Conservation (phyloP, 768 basidiomycete genomes). For the Leccinum barrowsii region DNA sequence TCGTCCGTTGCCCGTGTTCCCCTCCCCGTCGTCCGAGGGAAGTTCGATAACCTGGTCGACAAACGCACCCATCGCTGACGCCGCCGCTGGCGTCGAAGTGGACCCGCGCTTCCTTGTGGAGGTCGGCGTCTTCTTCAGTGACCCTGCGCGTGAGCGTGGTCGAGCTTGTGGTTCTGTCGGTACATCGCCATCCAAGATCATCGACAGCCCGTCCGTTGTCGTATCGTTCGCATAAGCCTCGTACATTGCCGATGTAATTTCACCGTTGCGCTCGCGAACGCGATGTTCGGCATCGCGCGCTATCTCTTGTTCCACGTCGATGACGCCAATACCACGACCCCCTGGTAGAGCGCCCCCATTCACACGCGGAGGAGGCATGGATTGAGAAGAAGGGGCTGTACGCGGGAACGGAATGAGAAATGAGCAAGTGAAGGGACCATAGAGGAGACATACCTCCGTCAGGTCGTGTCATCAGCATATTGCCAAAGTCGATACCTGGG, state of each 20-base stretch:
- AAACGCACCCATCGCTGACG: constrained; percentile 10
- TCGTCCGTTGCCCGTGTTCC: background rate
- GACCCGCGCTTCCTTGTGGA: background rate
- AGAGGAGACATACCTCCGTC: constrained; percentile 13
- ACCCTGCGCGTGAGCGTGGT: constrained; percentile 6
- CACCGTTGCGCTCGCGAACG: background rate
- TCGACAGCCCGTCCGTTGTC: constrained; percentile 1
- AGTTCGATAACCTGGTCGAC: constrained; percentile 24
- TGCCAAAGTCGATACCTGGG: constrained; percentile 60
- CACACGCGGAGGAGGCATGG: background rate
- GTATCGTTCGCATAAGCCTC: background rate
- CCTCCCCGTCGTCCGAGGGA: constrained; percentile 16
- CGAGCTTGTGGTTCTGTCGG: background rate
- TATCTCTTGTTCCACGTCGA: constrained; percentile 24
- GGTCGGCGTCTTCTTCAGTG: constrained; percentile 9
- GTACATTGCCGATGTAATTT: background rate
- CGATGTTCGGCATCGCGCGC: constrained; percentile 14
- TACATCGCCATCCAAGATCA: background rate
- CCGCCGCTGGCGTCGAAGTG: background rate
- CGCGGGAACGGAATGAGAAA: background rate
- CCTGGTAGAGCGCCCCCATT: constrained; percentile 29
- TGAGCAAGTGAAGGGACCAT: background rate
- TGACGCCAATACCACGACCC: constrained; percentile 25
- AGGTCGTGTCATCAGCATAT: constrained; percentile 29
- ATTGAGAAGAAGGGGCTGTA: constrained; percentile 9